Evolutionary conservation across 176 grass and related monocot species (phyloP).

Genomic region (Oryza nivara): DNA sequence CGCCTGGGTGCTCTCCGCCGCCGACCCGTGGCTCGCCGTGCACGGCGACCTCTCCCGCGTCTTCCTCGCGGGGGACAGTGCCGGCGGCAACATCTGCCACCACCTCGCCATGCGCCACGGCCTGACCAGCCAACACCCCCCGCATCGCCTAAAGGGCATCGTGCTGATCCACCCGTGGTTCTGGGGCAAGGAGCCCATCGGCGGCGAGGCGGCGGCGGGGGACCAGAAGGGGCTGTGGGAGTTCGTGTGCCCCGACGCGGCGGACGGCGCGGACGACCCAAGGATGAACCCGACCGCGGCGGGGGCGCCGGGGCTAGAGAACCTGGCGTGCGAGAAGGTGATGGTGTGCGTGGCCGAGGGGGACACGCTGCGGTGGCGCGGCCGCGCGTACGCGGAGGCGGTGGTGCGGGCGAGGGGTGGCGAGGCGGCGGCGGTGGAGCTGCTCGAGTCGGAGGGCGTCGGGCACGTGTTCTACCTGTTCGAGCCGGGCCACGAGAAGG

Average conservation of each 20-base stretch:
- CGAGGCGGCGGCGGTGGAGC: conserved; percentile 14
- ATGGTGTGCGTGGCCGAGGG: conserved; percentile 55
- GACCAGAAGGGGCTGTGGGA: conserved; percentile 54
- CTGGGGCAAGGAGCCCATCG: conserved; percentile 45
- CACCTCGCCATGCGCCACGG: conserved; percentile 46
- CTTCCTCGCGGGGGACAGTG: conserved; percentile 54
- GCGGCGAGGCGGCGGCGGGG: not conserved
- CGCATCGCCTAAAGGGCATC: not conserved
- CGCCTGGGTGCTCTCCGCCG: conserved; percentile 27
- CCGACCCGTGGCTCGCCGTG: conserved; percentile 52
- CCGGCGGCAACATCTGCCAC: conserved; percentile 57
- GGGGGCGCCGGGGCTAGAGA: conserved; percentile 23
- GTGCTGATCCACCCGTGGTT: conserved; percentile 62
- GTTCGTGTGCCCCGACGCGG: conserved; percentile 55
- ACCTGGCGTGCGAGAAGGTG: conserved; percentile 47
- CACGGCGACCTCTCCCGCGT: conserved; percentile 32
- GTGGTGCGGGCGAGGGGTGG: conserved; percentile 21
- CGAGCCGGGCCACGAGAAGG: conserved; percentile 48
- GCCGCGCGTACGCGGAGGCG: conserved; percentile 50
- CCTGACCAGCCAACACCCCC: too few relatives aligned
- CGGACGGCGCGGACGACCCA: conserved; percentile 46
- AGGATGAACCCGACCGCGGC: conserved; percentile 53
- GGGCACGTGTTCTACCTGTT: conserved; percentile 57
- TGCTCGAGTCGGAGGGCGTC: conserved; percentile 51
- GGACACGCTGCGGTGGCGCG: conserved; percentile 47